Percentiles rank a stretch among this genome's conserved stretches.
These are phyloP conservation scores for Leccinellum luteum DNA, from an alignment of 768 basidiomycete genomes.

Conservation along the genomic window DNA sequence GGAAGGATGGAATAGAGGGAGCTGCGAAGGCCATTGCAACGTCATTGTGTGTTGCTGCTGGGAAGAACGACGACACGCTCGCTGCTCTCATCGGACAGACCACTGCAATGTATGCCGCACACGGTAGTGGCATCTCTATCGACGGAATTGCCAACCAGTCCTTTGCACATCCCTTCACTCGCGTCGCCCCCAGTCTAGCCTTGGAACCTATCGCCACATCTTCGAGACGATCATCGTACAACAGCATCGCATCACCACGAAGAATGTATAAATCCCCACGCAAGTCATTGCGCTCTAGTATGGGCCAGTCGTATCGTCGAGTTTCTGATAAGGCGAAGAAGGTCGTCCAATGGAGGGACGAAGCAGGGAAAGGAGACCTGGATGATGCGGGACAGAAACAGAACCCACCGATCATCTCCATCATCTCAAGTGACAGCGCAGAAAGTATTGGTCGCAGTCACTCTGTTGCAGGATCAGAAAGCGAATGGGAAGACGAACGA, in stretches of 20 bases:
- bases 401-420: conserved; percentile 16
- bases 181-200: conserved; percentile 48
- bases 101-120: conserved; percentile 54
- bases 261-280: conserved; percentile 60
- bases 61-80: conserved; percentile 71
- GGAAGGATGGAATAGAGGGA: conserved; percentile 35
- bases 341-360: conserved; percentile 84
- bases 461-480: conserved; percentile 67
- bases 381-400: conserved; percentile 54
- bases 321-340: conserved; percentile 69
- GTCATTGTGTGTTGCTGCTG: conserved; percentile 53
- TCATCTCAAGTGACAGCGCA: conserved; percentile 38
- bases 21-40: conserved; percentile 48
- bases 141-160: conserved; percentile 53
- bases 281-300: conserved; percentile 68
- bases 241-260: conserved; percentile 44
- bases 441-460: conserved; percentile 31
- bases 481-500: conserved; percentile 89
- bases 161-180: conserved; percentile 39
- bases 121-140: conserved; percentile 34
- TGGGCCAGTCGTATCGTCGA: conserved; percentile 58
- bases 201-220: conserved; percentile 41
- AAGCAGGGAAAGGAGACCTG: conserved; percentile 78
- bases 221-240: conserved; percentile 44
- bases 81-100: conserved; percentile 64